Percentiles rank a stretch among this genome's conserved stretches.
Evolutionary conservation across 2,329 filamentous ascomycete genomes (phyloP).

Genomic region (Saccharata proteae): DNA sequence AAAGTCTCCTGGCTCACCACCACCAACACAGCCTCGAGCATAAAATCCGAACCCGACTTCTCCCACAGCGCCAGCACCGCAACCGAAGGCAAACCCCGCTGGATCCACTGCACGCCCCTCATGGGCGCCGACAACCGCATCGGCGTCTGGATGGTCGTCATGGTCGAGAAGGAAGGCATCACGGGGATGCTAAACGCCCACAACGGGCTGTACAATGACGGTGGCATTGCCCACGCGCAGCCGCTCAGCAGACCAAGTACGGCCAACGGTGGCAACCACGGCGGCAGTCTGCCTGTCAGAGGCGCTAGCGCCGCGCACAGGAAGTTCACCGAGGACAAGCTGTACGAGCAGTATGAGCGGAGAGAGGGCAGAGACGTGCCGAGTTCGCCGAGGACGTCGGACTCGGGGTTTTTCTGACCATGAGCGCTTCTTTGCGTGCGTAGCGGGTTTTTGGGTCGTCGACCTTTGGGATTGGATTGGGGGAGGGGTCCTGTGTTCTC

Average conservation of each 20-base stretch:
- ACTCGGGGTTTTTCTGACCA: too few relatives aligned
- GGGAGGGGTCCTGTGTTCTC: too few relatives aligned
- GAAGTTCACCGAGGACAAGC: conserved; percentile 11
- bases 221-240: conserved; percentile 5
- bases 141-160: conserved; percentile 64
- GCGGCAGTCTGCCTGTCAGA: neutral
- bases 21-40: neutral
- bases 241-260: neutral
- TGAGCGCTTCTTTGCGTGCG: too few relatives aligned
- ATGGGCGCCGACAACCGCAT: conserved; percentile 52
- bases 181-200: conserved; percentile 10
- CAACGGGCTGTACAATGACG: neutral
- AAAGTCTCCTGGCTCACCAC: conserved; percentile 51
- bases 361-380: conserved; percentile 11
- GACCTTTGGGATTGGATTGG: too few relatives aligned
- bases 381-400: too few relatives aligned
- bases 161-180: conserved; percentile 50
- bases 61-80: neutral
- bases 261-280: neutral
- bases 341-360: conserved; percentile 13
- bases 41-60: neutral
- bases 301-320: neutral
- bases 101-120: conserved; percentile 65
- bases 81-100: conserved; percentile 46
- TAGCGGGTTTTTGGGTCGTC: too few relatives aligned